Conservation (phyloP, 2,329 filamentous ascomycete genomes). For the Ophiostoma novo-ulmi region DNA sequence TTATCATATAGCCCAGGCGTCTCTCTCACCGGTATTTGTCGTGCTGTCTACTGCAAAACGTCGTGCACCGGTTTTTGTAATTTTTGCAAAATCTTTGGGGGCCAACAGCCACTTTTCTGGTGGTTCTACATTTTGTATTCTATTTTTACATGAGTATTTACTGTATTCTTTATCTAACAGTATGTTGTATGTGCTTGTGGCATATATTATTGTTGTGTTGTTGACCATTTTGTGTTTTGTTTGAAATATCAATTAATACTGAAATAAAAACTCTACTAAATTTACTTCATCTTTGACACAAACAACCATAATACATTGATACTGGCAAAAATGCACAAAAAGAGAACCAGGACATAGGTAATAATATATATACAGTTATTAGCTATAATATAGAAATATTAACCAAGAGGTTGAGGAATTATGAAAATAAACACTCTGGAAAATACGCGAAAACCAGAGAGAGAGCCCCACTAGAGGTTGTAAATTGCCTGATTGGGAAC, state of each 20-base stretch:
- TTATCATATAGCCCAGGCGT: background rate
- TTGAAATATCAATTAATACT: background rate
- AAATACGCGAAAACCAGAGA: background rate
- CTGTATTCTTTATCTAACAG: background rate
- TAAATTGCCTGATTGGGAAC: conserved; percentile 3
- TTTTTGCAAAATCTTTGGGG: background rate
- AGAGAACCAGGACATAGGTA: background rate
- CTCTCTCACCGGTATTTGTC: background rate
- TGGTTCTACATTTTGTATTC: background rate
- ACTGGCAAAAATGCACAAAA: background rate
- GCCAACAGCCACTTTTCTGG: background rate
- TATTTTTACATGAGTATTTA: background rate
- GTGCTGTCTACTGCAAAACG: background rate
- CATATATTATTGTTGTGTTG: background rate
- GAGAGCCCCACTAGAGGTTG: background rate
- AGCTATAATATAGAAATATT: background rate
- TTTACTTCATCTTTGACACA: too few relatives aligned
- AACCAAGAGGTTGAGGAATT: background rate
- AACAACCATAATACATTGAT: background rate
- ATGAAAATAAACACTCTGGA: background rate
- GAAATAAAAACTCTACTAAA: background rate
- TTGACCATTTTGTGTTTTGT: background rate
- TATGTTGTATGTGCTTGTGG: background rate
- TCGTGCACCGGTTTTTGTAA: background rate
- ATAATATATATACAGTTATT: too few relatives aligned